These are phyloP conservation scores for Cenococcum geophilum DNA, from an alignment of 495 filamentous ascomycete species.

Conservation along the genomic window DNA sequence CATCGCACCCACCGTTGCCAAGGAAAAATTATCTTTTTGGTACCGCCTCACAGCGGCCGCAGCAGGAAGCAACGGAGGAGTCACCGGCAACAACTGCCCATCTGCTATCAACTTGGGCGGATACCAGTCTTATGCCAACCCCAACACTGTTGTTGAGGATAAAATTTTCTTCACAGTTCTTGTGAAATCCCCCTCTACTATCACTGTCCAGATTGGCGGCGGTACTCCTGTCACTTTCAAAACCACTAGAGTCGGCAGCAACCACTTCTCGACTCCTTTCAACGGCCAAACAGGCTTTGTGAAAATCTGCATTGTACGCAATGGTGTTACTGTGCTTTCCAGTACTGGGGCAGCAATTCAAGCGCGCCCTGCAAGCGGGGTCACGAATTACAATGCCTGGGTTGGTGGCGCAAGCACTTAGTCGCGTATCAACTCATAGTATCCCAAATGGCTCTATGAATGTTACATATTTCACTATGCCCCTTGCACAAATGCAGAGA, in stretches of 20 bases:
- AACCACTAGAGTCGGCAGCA: neutral
- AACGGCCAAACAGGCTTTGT: neutral
- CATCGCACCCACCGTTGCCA: neutral
- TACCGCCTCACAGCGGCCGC: neutral
- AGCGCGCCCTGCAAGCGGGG: neutral
- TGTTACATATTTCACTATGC: no score
- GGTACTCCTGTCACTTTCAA: neutral
- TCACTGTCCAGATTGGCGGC: slow-evolving; percentile 7
- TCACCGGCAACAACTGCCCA: slow-evolving; percentile 4
- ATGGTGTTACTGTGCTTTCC: neutral
- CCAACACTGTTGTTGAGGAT: slow-evolving; percentile 1
- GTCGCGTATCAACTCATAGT: neutral
- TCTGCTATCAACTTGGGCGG: slow-evolving; percentile 3
- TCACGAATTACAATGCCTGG: neutral
- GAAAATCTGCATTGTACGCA: neutral
- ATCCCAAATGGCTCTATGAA: no score
- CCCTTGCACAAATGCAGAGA: no score
- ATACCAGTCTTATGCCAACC: neutral
- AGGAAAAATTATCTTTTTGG: slow-evolving; percentile 2
- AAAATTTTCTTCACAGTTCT: slow-evolving; percentile 9
- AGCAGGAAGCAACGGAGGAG: neutral
- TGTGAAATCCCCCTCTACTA: slow-evolving; percentile 1
- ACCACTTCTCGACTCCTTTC: neutral
- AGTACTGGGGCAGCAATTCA: neutral
- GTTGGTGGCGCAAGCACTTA: neutral